These are phyloP conservation scores for Mortierella alpina DNA, from an alignment of 192 early-diverging fungal species.

Conservation along the genomic window DNA sequence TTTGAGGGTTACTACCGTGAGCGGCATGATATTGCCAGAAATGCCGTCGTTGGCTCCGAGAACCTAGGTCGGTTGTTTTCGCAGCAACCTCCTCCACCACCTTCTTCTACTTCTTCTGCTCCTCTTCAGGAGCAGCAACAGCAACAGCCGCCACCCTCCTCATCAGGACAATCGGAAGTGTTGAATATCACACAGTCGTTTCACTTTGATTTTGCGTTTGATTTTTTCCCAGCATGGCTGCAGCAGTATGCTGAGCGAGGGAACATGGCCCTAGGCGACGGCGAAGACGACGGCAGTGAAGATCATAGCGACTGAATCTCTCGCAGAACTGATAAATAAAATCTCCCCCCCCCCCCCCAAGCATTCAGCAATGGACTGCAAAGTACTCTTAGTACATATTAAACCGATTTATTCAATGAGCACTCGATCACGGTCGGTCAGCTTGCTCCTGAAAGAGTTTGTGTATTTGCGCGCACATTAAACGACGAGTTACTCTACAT, in stretches of 20 bases:
- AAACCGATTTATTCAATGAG: too few species aligned
- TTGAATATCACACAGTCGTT: neutral
- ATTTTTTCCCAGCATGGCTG: slow-evolving; percentile 20
- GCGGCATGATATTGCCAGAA: slow-evolving; percentile 6
- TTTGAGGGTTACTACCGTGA: slow-evolving; percentile 1
- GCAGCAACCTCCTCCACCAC: neutral
- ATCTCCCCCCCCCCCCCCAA: too few species aligned
- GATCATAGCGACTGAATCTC: neutral
- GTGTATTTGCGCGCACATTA: too few species aligned
- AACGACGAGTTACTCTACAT: too few species aligned
- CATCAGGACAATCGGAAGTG: neutral
- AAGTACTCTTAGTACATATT: too few species aligned
- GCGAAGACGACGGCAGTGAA: neutral
- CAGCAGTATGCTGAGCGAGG: slow-evolving; percentile 10
- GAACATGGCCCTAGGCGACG: neutral
- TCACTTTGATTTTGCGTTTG: slow-evolving; percentile 21
- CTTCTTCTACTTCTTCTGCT: neutral
- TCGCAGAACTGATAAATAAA: too few species aligned
- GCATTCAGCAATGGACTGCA: too few species aligned
- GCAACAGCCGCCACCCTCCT: neutral
- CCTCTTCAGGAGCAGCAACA: neutral
- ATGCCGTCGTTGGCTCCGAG: slow-evolving; percentile 1
- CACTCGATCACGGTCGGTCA: too few species aligned
- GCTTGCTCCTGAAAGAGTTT: too few species aligned
- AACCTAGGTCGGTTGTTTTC: slow-evolving; percentile 1